Base-by-base conservation (phyloP, 352 stramenopile genomes). In the Blastocystis sp. region DNA sequence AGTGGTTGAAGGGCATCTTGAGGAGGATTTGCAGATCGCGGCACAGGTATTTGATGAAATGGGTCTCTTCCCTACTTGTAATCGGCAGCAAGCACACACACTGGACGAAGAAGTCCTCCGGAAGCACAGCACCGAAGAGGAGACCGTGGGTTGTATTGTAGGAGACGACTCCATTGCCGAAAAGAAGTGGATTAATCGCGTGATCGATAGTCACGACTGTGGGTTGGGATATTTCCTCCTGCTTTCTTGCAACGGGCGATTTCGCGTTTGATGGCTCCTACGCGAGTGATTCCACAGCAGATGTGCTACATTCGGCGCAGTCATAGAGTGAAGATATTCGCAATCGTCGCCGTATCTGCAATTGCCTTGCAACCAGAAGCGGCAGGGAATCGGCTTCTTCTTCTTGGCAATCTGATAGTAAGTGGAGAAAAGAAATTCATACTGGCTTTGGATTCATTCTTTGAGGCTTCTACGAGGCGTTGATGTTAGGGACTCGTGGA, bases 1-100 rank as follows among this genome's bases (percentile, higher is more conserved):
- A 84, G 57, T 84, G 74, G 61, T 84, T 84, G 74, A 84, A 84
- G 1, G 74, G 74, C 74, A 84, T 84, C 42, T 63, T 62, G 45
- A 84, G 60, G 19, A 84, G 52, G 9, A 84, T 24, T 14, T 84
- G 74, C 7, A 84, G 42, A 52, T 84, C 74, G 48, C 74, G 74
- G 66, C 60, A 69, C 28, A 84, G 19, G 38, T 84, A 84, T 48
- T 84, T 84, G 57, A 84, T n/a, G 45, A 70, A 84, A 70, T 52
- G 42, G 3, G 74, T 84, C 74, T 84, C 74, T 17, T 68, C 34
- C 21, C 64, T 74, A 74, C 21, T n/a, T 17, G 21, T 74, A 17
- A 74, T 54, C 10, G 6, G 17, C 21, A 48, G 45, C 17, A 43
- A 9, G 10, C 7, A 19, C 21, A 21, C 28, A 48, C 17, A 74